A percentile compares a stretch with the other conserved stretches of the same genome.
Conservation (phyloP, 2,329 filamentous ascomycete genomes). For the Aspergillus pseudotamarii region DNA sequence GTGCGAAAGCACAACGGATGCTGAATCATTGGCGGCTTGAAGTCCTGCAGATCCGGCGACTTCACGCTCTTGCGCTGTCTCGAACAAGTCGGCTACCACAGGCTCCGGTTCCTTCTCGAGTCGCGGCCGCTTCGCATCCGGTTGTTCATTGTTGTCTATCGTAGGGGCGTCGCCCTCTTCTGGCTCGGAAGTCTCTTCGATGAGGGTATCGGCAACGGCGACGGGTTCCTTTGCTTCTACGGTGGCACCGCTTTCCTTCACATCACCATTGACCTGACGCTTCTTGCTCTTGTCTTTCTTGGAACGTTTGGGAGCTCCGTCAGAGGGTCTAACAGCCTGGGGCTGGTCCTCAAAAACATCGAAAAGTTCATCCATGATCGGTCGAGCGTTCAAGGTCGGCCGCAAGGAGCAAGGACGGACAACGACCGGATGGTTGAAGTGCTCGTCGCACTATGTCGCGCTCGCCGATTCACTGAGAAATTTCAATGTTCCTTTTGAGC, state of each 20-base stretch:
- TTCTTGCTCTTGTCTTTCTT: conserved; percentile 75
- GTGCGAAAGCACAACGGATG: conserved; percentile 79
- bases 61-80: conserved; percentile 92
- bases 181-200: conserved; percentile 18
- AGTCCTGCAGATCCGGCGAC: conserved; percentile 76
- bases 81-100: conserved; percentile 88
- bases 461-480: conserved; percentile 29
- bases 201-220: conserved; percentile 23
- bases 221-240: conserved; percentile 36
- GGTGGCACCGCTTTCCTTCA: conserved; percentile 57
- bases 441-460: conserved; percentile 18
- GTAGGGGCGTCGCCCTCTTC: conserved; percentile 21
- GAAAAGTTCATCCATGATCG: conserved; percentile 75
- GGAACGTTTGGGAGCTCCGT: conserved; percentile 37
- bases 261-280: conserved; percentile 78
- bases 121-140: conserved; percentile 51
- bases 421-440: conserved; percentile 17
- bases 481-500: conserved; percentile 33
- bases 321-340: conserved; percentile 43
- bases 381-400: conserved; percentile 12
- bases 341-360: conserved; percentile 76
- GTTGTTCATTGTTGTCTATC: conserved; percentile 38
- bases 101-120: conserved; percentile 69
- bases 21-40: conserved; percentile 63
- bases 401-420: conserved; percentile 21